These are phyloP conservation scores for Helotiales sp. DNA, from an alignment of 2,329 filamentous ascomycete species.

Conservation along the genomic window DNA sequence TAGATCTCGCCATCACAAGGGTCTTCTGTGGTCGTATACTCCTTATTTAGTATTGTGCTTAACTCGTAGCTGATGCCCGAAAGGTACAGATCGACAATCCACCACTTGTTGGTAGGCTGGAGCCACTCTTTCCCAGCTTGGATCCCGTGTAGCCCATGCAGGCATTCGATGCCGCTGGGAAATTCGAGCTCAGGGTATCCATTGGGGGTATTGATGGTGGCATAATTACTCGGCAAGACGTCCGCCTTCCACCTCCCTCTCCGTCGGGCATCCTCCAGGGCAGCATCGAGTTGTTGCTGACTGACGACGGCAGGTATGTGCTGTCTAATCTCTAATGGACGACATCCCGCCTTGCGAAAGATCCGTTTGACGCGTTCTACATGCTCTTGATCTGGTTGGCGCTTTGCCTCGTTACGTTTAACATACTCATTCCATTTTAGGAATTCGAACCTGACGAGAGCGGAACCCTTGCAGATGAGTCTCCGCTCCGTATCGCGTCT, in stretches of 20 bases:
- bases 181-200: no score
- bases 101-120: conserved; percentile 27
- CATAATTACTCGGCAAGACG: no score
- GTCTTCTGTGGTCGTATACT: conserved; percentile 41
- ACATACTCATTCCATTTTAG: conserved; percentile 24
- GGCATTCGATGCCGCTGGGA: no score
- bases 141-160: conserved; percentile 28
- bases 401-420: conserved; percentile 16
- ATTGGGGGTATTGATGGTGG: no score
- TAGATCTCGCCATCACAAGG: conserved; percentile 38
- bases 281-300: conserved; percentile 83
- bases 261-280: conserved; percentile 62
- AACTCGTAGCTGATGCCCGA: conserved; percentile 33
- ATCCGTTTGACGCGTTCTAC: conserved; percentile 22
- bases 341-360: conserved; percentile 23
- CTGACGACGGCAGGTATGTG: conserved; percentile 77
- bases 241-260: conserved; percentile 15
- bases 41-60: conserved; percentile 36
- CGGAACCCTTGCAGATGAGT: conserved; percentile 24
- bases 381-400: conserved; percentile 15
- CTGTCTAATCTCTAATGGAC: conserved; percentile 13
- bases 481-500: conserved; percentile 23
- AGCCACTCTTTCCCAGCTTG: conserved; percentile 28
- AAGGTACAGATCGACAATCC: conserved; percentile 33
- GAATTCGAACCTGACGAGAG: conserved; percentile 26